phyloP scores from a whole-genome alignment of 73 alveolate genomes.

The Breviolum minutum region DNA sequence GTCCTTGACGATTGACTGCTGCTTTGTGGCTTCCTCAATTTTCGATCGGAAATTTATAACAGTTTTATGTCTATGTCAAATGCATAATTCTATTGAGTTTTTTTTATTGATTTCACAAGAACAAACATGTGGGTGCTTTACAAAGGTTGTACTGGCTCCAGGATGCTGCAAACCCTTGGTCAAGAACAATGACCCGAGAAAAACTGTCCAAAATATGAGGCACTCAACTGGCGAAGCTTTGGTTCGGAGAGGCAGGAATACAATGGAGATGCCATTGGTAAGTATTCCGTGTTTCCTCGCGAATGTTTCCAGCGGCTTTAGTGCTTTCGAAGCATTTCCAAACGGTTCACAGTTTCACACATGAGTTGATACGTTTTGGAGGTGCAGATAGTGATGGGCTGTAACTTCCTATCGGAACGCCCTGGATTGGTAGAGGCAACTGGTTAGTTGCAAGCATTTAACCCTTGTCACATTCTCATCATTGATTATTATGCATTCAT shows the following conservation, averaged over 20 bases:
- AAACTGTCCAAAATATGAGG: background rate
- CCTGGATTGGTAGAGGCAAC: slow-evolving; percentile 73
- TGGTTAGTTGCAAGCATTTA: background rate
- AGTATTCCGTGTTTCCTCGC: too few species aligned
- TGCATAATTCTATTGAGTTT: background rate
- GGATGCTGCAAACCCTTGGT: background rate
- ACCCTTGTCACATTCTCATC: too few species aligned
- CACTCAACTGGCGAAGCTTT: background rate
- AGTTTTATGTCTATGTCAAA: background rate
- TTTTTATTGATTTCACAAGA: background rate
- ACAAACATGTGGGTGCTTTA: background rate
- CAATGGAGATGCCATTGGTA: too few species aligned
- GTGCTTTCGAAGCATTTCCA: too few species aligned
- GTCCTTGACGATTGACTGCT: slow-evolving; percentile 9
- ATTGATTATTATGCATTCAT: too few species aligned
- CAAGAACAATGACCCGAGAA: background rate
- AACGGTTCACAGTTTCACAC: background rate
- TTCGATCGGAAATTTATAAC: background rate
- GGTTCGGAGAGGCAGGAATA: background rate
- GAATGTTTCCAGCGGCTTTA: too few species aligned
- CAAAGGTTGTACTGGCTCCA: background rate
- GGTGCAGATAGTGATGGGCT: slow-evolving; percentile 40
- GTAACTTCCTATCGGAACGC: slow-evolving; percentile 43
- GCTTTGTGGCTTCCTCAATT: background rate
- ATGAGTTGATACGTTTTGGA: background rate